phyloP scores from a whole-genome alignment of 2,329 filamentous ascomycete species.

The Aspergillus latus region DNA sequence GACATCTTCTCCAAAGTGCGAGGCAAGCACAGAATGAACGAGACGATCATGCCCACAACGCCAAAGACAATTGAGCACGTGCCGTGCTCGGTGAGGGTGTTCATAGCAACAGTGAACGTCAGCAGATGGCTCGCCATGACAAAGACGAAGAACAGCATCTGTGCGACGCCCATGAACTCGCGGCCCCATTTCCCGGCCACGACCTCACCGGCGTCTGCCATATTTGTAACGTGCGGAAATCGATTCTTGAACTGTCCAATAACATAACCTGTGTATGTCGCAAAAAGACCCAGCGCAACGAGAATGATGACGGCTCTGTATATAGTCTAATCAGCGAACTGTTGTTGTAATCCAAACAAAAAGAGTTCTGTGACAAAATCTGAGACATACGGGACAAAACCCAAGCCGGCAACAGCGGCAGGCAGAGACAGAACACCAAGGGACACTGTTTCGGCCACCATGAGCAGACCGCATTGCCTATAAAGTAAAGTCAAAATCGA shows the following conservation, averaged over 20 bases:
- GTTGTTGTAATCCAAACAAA: background rate
- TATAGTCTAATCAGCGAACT: background rate
- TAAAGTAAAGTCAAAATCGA: conserved; percentile 28
- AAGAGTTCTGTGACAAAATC: background rate
- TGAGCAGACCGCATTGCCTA: conserved; percentile 50
- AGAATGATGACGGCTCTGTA: conserved; percentile 54
- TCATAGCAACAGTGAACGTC: conserved; percentile 69
- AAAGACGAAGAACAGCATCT: conserved; percentile 65
- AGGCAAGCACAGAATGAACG: conserved; percentile 60
- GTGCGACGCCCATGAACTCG: conserved; percentile 62
- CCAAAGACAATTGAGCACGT: conserved; percentile 66
- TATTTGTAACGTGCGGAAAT: conserved; percentile 62
- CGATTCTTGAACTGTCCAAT: conserved; percentile 59
- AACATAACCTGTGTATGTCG: conserved; percentile 62
- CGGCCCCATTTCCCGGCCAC: conserved; percentile 61
- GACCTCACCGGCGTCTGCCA: conserved; percentile 66
- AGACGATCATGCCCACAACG: conserved; percentile 59
- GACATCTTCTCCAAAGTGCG: conserved; percentile 63
- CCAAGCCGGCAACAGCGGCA: conserved; percentile 52
- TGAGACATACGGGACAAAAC: conserved; percentile 50
- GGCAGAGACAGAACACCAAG: conserved; percentile 59
- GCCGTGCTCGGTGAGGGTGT: conserved; percentile 61
- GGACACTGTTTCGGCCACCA: conserved; percentile 62
- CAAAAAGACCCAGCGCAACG: conserved; percentile 53
- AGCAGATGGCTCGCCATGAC: conserved; percentile 71